phyloP scores from a whole-genome alignment of 2,329 filamentous ascomycete genomes.

The Sporothrix inflata region DNA sequence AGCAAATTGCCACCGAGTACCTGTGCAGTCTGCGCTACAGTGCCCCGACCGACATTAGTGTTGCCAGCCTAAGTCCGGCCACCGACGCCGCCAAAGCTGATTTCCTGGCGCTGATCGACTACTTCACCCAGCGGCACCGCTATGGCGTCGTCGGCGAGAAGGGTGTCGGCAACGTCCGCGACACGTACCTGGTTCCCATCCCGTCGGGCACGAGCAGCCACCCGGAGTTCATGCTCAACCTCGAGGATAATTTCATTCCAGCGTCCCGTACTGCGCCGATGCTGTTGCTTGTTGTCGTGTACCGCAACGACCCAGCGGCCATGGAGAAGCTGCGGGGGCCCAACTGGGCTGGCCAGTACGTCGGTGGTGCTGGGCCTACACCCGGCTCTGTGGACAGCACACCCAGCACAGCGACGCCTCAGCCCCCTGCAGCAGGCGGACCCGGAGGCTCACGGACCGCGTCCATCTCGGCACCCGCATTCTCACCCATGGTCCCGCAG shows the following conservation, averaged over 20 bases:
- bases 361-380: not conserved
- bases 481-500: slow-evolving; percentile 57
- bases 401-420: slow-evolving; percentile 18
- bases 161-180: slow-evolving; percentile 73
- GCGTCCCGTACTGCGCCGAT: slow-evolving; percentile 72
- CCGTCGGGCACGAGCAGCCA: slow-evolving; percentile 70
- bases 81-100: slow-evolving; percentile 62
- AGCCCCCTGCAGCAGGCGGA: slow-evolving; percentile 31
- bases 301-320: slow-evolving; percentile 61
- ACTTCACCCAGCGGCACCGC: slow-evolving; percentile 78
- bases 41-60: slow-evolving; percentile 78
- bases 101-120: slow-evolving; percentile 80
- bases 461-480: slow-evolving; percentile 55
- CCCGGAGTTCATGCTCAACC: slow-evolving; percentile 84
- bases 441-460: slow-evolving; percentile 43
- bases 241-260: slow-evolving; percentile 83
- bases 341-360: slow-evolving; percentile 39
- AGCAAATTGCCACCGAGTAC: slow-evolving; percentile 85
- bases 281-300: slow-evolving; percentile 82
- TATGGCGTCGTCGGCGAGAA: slow-evolving; percentile 88
- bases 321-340: slow-evolving; percentile 45
- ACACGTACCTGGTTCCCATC: slow-evolving; percentile 89
- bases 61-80: slow-evolving; percentile 71
- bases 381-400: slow-evolving; percentile 16
- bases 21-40: slow-evolving; percentile 85